Evolutionary conservation across 2,329 filamentous ascomycete species (phyloP).

Genomic region (Claviceps pazoutovae): DNA sequence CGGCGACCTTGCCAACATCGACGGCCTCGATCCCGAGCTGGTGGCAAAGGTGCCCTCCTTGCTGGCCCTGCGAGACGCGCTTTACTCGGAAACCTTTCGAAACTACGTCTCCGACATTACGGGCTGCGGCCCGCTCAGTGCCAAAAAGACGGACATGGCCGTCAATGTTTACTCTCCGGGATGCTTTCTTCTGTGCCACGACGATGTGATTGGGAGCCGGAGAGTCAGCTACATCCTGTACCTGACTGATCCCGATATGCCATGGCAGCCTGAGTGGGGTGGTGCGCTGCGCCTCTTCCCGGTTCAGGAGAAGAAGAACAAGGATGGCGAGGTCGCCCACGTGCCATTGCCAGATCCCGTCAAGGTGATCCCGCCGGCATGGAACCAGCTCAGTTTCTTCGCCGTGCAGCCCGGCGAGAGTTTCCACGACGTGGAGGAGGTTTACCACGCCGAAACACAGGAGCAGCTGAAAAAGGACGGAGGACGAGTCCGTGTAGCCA

Average conservation of each 20-base stretch:
- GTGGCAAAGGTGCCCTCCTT: constrained; percentile 77
- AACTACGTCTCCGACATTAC: constrained; percentile 80
- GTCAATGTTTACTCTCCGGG: constrained; percentile 97
- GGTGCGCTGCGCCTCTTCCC: constrained; percentile 84
- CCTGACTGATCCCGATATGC: constrained; percentile 77
- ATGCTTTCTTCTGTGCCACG: constrained; percentile 89
- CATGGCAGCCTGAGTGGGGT: constrained; percentile 87
- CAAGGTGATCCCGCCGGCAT: constrained; percentile 81
- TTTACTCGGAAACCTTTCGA: constrained; percentile 84
- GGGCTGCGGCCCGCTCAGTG: constrained; percentile 73
- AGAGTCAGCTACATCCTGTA: constrained; percentile 96
- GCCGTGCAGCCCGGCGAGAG: constrained; percentile 96
- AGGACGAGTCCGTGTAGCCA: constrained; percentile 83
- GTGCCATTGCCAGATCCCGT: constrained; percentile 66
- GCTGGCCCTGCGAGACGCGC: constrained; percentile 79
- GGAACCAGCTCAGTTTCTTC: constrained; percentile 97
- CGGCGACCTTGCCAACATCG: constrained; percentile 89
- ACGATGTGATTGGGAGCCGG: constrained; percentile 96
- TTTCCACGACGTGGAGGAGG: constrained; percentile 97
- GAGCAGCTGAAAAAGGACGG: constrained; percentile 53
- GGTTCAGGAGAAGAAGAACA: constrained; percentile 43
- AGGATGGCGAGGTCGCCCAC: constrained; percentile 60
- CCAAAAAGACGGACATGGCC: constrained; percentile 94
- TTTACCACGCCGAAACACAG: constrained; percentile 56
- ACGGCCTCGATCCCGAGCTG: constrained; percentile 78